Evolutionary conservation across 1,139 yeast species (phyloP).

Genomic region (Scheffersomyces stambukii): DNA sequence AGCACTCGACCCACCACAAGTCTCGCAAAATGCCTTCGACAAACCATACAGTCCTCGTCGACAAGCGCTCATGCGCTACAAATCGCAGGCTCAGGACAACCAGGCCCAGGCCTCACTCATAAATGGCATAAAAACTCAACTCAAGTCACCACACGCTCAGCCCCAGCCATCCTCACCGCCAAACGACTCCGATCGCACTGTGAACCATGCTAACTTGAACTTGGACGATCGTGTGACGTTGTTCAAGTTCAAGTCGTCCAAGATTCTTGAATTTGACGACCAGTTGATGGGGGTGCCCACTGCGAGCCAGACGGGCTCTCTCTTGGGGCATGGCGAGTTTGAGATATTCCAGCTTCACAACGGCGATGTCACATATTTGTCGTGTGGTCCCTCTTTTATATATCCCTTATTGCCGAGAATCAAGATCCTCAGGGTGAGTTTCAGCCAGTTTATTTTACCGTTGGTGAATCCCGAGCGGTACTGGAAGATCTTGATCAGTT

Average conservation of each 20-base stretch:
- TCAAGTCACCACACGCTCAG: neutral
- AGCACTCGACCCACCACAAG: too few relatives aligned
- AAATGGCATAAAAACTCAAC: too few relatives aligned
- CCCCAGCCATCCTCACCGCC: neutral
- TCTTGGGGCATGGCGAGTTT: conserved; percentile 58
- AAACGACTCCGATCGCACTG: neutral
- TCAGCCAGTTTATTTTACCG: conserved; percentile 57
- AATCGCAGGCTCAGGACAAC: too few relatives aligned
- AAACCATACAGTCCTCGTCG: too few relatives aligned
- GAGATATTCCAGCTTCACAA: conserved; percentile 63
- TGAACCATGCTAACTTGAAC: conserved; percentile 6
- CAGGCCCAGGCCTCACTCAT: too few relatives aligned
- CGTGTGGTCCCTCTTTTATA: conserved; percentile 49
- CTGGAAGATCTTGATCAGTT: conserved; percentile 56
- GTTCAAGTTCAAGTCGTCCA: conserved; percentile 35
- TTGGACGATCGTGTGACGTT: conserved; percentile 37
- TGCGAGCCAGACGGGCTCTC: conserved; percentile 33
- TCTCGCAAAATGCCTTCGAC: too few relatives aligned
- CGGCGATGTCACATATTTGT: conserved; percentile 60
- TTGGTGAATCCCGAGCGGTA: conserved; percentile 68
- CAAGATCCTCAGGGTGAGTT: conserved; percentile 50
- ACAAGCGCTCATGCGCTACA: too few relatives aligned
- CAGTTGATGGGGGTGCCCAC: too few relatives aligned
- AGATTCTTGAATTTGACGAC: conserved; percentile 41
- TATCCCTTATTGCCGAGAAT: conserved; percentile 65